Evolutionary conservation across 2,329 filamentous ascomycete genomes (phyloP).

Genomic region (Macrophomina pseudophaseolina): DNA sequence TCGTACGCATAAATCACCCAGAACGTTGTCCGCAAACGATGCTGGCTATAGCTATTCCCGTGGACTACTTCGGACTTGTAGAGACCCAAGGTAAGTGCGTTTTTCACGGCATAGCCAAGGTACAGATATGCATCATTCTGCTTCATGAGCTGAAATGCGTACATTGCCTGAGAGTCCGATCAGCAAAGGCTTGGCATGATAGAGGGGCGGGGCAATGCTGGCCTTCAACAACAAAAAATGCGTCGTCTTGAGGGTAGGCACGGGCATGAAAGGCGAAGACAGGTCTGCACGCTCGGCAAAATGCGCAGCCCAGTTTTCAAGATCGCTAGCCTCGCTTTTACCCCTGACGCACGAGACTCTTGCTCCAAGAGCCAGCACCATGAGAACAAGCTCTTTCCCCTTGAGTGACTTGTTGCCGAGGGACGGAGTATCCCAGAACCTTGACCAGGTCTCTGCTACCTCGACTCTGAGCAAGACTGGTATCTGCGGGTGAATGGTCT

Average conservation of each 20-base stretch:
- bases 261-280: background rate
- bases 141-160: slow-evolving; percentile 2
- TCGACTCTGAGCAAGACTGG: slow-evolving; percentile 40
- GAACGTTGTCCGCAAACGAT: background rate
- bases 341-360: slow-evolving; percentile 60
- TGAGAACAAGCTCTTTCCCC: slow-evolving; percentile 40
- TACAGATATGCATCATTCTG: slow-evolving; percentile 6
- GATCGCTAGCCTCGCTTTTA: slow-evolving; percentile 69
- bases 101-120: slow-evolving; percentile 2
- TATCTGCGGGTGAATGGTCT: slow-evolving; percentile 22
- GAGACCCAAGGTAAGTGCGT: background rate
- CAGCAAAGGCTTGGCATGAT: background rate
- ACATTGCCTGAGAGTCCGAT: background rate
- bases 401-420: slow-evolving; percentile 34
- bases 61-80: slow-evolving; percentile 1
- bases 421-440: slow-evolving; percentile 25
- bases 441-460: slow-evolving; percentile 50
- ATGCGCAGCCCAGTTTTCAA: slow-evolving; percentile 85
- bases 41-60: background rate
- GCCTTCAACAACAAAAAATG: slow-evolving; percentile 1
- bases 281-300: slow-evolving; percentile 39
- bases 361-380: slow-evolving; percentile 45
- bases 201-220: background rate
- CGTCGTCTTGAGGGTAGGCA: background rate
- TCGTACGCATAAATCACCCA: slow-evolving; percentile 1